Evolutionary conservation across 805 yeast species (phyloP).

Genomic region (Candida boleticola): DNA sequence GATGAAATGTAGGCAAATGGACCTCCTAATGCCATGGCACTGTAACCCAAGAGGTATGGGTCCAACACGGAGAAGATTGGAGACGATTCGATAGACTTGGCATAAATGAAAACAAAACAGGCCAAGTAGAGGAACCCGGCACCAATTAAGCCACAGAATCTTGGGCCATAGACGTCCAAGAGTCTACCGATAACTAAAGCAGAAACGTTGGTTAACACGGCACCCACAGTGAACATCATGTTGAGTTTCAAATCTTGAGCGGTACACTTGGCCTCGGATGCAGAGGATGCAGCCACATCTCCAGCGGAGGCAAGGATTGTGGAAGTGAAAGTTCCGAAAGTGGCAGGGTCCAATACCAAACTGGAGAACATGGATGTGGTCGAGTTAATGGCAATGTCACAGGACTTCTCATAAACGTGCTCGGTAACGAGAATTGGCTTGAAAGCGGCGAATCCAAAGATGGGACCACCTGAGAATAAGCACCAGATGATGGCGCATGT

Average conservation of each 20-base stretch:
- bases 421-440: slow-evolving; percentile 52
- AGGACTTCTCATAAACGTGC: slow-evolving; percentile 43
- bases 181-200: slow-evolving; percentile 51
- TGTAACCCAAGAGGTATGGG: slow-evolving; percentile 53
- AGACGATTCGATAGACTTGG: slow-evolving; percentile 22
- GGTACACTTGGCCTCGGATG: slow-evolving; percentile 42
- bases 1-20: slow-evolving; percentile 56
- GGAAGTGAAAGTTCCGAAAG: slow-evolving; percentile 11
- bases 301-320: slow-evolving; percentile 6
- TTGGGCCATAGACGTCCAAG: slow-evolving; percentile 52
- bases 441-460: slow-evolving; percentile 59
- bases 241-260: slow-evolving; percentile 54
- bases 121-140: slow-evolving; percentile 46
- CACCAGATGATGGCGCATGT: slow-evolving; percentile 55
- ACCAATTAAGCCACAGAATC: slow-evolving; percentile 52
- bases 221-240: slow-evolving; percentile 59
- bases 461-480: slow-evolving; percentile 55
- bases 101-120: slow-evolving; percentile 44
- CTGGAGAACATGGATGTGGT: slow-evolving; percentile 4
- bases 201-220: slow-evolving; percentile 53
- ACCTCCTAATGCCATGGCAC: slow-evolving; percentile 55
- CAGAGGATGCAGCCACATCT: slow-evolving; percentile 9
- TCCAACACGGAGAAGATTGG: slow-evolving; percentile 29
- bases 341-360: slow-evolving; percentile 7
- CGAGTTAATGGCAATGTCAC: slow-evolving; percentile 22